These are phyloP conservation scores for Eruca vesicaria DNA, from an alignment of 441 rosid genomes.

Conservation along the genomic window DNA sequence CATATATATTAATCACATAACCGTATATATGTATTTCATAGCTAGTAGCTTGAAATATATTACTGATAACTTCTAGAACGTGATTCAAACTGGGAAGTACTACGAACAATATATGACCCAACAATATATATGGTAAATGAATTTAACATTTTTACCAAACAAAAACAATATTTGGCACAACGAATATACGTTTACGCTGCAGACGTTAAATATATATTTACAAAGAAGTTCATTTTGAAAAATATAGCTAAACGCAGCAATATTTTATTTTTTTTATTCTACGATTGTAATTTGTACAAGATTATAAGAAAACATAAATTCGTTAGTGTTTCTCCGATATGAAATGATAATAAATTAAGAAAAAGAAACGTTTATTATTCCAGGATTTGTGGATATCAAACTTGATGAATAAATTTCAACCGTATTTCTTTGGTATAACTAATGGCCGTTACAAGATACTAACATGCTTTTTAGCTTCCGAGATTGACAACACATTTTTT, in stretches of 20 bases:
- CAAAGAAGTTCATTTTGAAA: background rate
- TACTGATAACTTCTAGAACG: slow-evolving; percentile 25
- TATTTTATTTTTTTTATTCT: background rate
- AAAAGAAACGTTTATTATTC: background rate
- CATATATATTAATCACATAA: background rate
- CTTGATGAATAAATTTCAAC: slow-evolving; percentile 16
- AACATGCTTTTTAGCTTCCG: background rate
- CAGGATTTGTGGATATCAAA: slow-evolving; percentile 1
- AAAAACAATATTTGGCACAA: background rate
- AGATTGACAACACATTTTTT: background rate
- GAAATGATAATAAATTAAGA: background rate
- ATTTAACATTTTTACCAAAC: too few species aligned
- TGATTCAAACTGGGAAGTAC: background rate
- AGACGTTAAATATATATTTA: too few species aligned
- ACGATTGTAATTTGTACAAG: background rate
- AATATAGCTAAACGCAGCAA: background rate
- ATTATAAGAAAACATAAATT: background rate
- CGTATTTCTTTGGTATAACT: background rate
- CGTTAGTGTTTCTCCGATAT: background rate
- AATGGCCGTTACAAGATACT: background rate
- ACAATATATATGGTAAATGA: too few species aligned
- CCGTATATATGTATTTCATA: background rate
- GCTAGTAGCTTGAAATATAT: background rate
- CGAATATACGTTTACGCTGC: background rate
- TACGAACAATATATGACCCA: background rate